A percentile compares a stretch with the other conserved stretches of the same genome.
Conservation (phyloP, 1,284 basidiomycete genomes). For the Cystobasidiaceae sp. region DNA sequence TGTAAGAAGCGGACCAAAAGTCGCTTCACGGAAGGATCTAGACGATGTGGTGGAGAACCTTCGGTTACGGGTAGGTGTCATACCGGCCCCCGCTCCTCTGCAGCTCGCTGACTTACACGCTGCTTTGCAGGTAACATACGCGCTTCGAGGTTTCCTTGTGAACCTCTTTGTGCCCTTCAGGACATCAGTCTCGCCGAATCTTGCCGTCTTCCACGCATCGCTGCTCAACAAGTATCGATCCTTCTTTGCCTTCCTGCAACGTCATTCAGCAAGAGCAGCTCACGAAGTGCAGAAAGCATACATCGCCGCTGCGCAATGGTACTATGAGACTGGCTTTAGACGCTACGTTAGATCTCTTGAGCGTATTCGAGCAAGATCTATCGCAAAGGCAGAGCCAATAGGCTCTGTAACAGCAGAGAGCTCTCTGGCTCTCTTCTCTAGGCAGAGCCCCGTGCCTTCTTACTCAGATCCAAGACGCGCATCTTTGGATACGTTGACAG, state of each 20-base stretch:
- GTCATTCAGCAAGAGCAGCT: slow-evolving; percentile 74
- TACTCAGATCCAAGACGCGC: background rate
- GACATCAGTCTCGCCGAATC: slow-evolving; percentile 78
- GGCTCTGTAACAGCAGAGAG: slow-evolving; percentile 19
- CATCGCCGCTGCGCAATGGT: slow-evolving; percentile 72
- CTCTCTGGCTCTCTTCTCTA: slow-evolving; percentile 16
- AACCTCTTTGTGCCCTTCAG: slow-evolving; percentile 75
- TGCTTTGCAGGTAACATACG: slow-evolving; percentile 65
- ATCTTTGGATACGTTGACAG: slow-evolving; percentile 8
- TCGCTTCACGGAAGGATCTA: slow-evolving; percentile 77
- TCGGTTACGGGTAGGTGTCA: slow-evolving; percentile 64
- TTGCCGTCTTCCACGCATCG: slow-evolving; percentile 86
- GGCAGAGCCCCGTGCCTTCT: slow-evolving; percentile 32
- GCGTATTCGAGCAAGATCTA: slow-evolving; percentile 61
- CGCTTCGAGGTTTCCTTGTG: slow-evolving; percentile 81
- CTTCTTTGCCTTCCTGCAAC: slow-evolving; percentile 77
- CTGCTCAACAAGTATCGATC: slow-evolving; percentile 77
- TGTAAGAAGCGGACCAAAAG: slow-evolving; percentile 64
- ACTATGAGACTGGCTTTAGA: slow-evolving; percentile 93
- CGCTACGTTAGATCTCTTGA: slow-evolving; percentile 78
- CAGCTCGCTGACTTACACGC: background rate
- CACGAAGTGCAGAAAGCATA: slow-evolving; percentile 87
- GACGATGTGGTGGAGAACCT: slow-evolving; percentile 77
- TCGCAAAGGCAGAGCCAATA: slow-evolving; percentile 32
- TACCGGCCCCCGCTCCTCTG: slow-evolving; percentile 8